Conservation (phyloP, 2,329 filamentous ascomycete species). For the Aurifilum marmelostoma region DNA sequence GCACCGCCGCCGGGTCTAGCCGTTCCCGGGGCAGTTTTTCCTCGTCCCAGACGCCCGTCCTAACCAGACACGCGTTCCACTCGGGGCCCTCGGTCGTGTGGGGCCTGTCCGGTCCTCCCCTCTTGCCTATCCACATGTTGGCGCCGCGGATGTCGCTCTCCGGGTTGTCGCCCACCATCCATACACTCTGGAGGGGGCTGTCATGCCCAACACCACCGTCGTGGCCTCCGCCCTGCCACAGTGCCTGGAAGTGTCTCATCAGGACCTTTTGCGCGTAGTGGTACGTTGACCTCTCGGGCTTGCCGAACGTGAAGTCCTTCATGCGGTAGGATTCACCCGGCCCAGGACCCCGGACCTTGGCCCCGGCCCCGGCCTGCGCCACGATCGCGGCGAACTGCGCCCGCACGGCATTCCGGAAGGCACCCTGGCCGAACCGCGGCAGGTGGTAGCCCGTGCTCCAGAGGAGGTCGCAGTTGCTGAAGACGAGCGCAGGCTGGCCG, state of each 20-base stretch:
- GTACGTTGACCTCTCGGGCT: conserved; percentile 79
- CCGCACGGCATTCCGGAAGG: conserved; percentile 77
- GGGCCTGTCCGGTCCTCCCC: not conserved
- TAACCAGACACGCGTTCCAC: conserved; percentile 78
- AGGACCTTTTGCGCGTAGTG: conserved; percentile 80
- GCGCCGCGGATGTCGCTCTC: conserved; percentile 90
- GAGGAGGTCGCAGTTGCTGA: conserved; percentile 86
- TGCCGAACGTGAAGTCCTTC: conserved; percentile 60
- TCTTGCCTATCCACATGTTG: conserved; percentile 69
- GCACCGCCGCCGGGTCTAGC: not conserved
- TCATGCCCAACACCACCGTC: not conserved
- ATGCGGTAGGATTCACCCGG: conserved; percentile 35
- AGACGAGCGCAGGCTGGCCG: conserved; percentile 79
- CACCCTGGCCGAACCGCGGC: conserved; percentile 87
- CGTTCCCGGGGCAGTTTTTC: not conserved
- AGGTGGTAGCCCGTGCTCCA: conserved; percentile 87
- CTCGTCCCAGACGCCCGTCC: conserved; percentile 73
- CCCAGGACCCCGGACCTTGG: no score
- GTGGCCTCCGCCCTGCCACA: conserved; percentile 42
- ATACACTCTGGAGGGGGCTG: conserved; percentile 66
- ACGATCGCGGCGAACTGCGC: conserved; percentile 50
- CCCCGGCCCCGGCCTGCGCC: conserved; percentile 43
- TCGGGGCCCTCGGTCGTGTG: not conserved
- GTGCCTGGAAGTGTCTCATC: conserved; percentile 48
- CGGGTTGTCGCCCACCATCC: conserved; percentile 93